Evolutionary conservation across 2,329 filamentous ascomycete genomes (phyloP).

Genomic region (Tolypocladium cylindrosporum): DNA sequence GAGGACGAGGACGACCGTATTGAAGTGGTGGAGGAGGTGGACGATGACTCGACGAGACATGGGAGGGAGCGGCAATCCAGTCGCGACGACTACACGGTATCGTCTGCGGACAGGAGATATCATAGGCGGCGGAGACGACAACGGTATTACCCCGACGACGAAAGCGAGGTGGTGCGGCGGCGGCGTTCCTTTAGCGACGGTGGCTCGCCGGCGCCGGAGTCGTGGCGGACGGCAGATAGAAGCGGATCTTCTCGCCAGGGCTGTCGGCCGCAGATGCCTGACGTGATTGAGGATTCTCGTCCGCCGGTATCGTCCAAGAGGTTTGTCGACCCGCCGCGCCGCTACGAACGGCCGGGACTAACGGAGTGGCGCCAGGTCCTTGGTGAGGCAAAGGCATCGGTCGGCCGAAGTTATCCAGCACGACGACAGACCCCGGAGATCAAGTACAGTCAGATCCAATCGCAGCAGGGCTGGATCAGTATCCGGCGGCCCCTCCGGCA

Average conservation of each 20-base stretch:
- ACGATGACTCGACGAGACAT: conserved; percentile 8
- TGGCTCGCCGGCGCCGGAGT: conserved; percentile 16
- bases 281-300: conserved; percentile 22
- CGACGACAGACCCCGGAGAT: conserved; percentile 6
- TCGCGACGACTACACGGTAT: conserved; percentile 15
- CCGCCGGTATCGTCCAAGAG: conserved; percentile 23
- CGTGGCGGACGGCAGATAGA: conserved; percentile 16
- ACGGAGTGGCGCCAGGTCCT: conserved; percentile 3
- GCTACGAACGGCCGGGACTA: background rate
- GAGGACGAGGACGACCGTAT: conserved; percentile 4
- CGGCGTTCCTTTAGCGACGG: conserved; percentile 15
- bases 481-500: conserved; percentile 11
- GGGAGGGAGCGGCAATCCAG: conserved; percentile 11
- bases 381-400: conserved; percentile 6
- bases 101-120: conserved; percentile 13
- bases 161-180: conserved; percentile 11
- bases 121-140: conserved; percentile 12
- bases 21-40: conserved; percentile 17
- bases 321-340: conserved; percentile 6
- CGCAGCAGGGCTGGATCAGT: conserved; percentile 9
- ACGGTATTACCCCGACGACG: conserved; percentile 11
- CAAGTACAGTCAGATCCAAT: conserved; percentile 6
- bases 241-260: conserved; percentile 19
- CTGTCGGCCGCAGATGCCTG: conserved; percentile 13
- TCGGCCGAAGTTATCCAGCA: conserved; percentile 9